A percentile compares a stretch with the other conserved stretches of the same genome.
phyloP scores from a whole-genome alignment of 139 green algal species.

The Coelastrella sp. region DNA sequence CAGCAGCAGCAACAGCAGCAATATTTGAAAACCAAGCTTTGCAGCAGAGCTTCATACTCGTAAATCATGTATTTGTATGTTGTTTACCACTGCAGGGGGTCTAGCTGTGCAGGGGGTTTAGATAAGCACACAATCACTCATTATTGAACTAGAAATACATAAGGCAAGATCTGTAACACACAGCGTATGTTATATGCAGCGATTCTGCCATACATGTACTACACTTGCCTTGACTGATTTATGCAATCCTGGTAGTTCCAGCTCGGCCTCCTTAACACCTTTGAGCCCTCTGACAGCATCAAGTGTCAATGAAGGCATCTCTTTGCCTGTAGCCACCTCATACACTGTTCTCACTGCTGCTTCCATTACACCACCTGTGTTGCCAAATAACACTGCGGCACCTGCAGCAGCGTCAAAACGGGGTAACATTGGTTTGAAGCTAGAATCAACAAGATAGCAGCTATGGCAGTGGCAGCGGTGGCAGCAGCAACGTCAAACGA shows the following conservation, averaged over 20 bases:
- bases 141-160: too few relatives aligned
- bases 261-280: constrained; percentile 9
- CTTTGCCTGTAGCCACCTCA: constrained; percentile 54
- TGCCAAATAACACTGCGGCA: constrained; percentile 66
- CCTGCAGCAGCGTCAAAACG: constrained; percentile 46
- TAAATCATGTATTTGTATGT: too few relatives aligned
- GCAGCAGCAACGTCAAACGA: too few relatives aligned
- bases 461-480: too few relatives aligned
- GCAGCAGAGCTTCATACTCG: too few relatives aligned
- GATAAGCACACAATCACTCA: too few relatives aligned
- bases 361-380: constrained; percentile 56
- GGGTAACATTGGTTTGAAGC: too few relatives aligned
- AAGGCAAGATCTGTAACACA: not conserved
- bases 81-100: too few relatives aligned
- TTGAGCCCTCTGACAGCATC: constrained; percentile 49
- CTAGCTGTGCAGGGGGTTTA: too few relatives aligned
- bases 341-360: constrained; percentile 69
- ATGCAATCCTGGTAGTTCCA: not conserved
- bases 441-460: too few relatives aligned
- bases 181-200: not conserved
- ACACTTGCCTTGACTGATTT: not conserved
- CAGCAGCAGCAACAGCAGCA: too few relatives aligned
- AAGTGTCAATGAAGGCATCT: constrained; percentile 49
- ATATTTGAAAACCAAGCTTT: too few relatives aligned
- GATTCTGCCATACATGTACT: not conserved